phyloP scores from a whole-genome alignment of 176 grass and related monocot species.

The Ampelocalamus luodianensis region DNA sequence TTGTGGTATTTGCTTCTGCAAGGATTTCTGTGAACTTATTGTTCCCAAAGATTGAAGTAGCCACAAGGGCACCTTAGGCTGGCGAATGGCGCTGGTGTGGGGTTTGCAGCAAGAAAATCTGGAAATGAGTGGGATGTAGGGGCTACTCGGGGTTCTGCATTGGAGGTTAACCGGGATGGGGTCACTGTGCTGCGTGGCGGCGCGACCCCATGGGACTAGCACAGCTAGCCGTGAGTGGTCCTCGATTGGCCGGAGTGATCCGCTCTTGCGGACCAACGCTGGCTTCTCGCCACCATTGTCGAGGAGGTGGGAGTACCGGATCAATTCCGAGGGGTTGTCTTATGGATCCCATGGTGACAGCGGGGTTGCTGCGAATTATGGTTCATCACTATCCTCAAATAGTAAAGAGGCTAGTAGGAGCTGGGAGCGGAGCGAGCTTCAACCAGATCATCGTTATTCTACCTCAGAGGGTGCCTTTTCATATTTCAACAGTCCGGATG shows the following conservation, averaged over 20 bases:
- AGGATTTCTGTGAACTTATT: background rate
- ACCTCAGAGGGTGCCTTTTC: constrained; percentile 64
- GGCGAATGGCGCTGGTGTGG: background rate
- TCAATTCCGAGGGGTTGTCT: constrained; percentile 62
- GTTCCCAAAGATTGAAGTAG: background rate
- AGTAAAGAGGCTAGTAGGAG: constrained; percentile 68
- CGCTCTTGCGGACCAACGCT: constrained; percentile 56
- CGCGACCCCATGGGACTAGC: constrained; percentile 63
- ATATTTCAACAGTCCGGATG: constrained; percentile 69
- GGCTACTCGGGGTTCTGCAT: background rate
- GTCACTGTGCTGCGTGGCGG: constrained; percentile 84
- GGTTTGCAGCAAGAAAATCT: constrained; percentile 1
- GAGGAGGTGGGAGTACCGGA: constrained; percentile 60
- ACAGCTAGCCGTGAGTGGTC: constrained; percentile 75
- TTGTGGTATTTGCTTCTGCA: background rate
- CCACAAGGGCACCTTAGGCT: background rate
- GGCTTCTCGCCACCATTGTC: constrained; percentile 69
- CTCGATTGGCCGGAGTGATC: constrained; percentile 54
- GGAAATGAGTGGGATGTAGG: constrained; percentile 13
- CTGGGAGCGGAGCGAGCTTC: constrained; percentile 65
- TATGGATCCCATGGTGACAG: constrained; percentile 68
- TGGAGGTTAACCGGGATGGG: constrained; percentile 50
- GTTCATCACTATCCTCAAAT: constrained; percentile 66
- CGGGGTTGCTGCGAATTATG: constrained; percentile 52
- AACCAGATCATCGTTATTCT: constrained; percentile 50